Conservation (phyloP, 495 filamentous ascomycete species). For the Neurospora tetrasperma region DNA sequence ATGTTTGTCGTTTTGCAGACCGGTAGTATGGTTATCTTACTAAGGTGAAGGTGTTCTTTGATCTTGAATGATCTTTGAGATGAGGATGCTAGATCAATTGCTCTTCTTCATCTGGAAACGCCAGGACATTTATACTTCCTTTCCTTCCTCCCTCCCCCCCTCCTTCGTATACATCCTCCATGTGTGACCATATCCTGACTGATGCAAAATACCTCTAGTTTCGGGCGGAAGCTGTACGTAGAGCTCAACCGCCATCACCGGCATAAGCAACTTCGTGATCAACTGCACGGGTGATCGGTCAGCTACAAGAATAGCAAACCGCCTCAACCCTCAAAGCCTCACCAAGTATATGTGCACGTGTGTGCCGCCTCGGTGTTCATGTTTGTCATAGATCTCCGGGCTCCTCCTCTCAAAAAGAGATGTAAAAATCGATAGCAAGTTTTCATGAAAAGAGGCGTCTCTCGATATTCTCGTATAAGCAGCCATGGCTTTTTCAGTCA, state of each 20-base stretch:
- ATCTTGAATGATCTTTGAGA: neutral
- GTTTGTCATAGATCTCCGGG: neutral
- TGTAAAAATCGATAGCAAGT: neutral
- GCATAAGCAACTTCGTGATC: neutral
- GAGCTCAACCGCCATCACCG: neutral
- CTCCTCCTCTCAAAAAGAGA: neutral
- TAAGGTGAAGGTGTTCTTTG: neutral
- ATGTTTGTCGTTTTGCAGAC: neutral
- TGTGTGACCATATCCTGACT: neutral
- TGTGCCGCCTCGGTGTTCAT: neutral
- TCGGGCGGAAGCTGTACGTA: neutral
- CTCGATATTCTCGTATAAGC: neutral
- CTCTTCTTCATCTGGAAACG: neutral
- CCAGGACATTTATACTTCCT: neutral
- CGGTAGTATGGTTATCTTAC: too few species aligned
- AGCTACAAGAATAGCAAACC: neutral
- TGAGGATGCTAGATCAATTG: neutral
- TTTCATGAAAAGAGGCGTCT: neutral
- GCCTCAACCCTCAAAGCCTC: neutral
- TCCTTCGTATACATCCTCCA: neutral
- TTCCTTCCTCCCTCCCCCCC: neutral
- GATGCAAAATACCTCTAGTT: neutral
- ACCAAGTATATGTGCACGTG: neutral
- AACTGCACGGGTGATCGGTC: neutral
- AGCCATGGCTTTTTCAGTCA: neutral